Base-by-base conservation (phyloP, 176 grass and related monocot genomes). In the Oryza rufipogon region DNA sequence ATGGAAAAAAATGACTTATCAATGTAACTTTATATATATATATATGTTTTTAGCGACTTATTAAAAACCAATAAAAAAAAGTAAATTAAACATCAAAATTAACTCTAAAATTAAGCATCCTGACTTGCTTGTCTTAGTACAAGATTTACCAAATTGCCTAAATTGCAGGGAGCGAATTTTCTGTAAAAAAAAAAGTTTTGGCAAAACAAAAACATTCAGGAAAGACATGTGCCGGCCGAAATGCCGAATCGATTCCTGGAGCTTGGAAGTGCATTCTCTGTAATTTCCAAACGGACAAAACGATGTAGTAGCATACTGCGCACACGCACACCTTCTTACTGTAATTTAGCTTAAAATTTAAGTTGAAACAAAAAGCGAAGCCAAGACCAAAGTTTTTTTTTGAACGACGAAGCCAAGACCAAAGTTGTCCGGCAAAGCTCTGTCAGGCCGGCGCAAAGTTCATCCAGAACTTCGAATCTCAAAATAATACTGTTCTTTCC, bases 181-280 rank as follows among this genome's bases (percentile, higher is more conserved):
- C 30, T 32, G 30, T 32, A 32, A 32, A 32, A 32, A 3, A 30
- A 32, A 32, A 32, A 32, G 30, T 32, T 32, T 32, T 32, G n/a
- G 20, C 20, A 63, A 63, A 63, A 63, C 58, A 63, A 61, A 51
- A 63, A 6, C 56, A 22, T 23, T 51, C 71, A 71, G 56, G 38
- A 73, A 32, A 19, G 42, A 20, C 68, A 80, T 65, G 76, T 80
- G 84, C 84, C 42, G 68, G 42, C 42, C 41, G 20, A 26, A 72
- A 51, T 76, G 30, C 42, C 41, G 20, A 19, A 65, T 38, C 41
- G 73, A 28, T 65, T 6, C 64, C 39, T 71, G 75, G 54, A 86
- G 19, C 70, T 65, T 73, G 68, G 67, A 73, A 64, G 56, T 38
- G 66, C 68, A 13, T 49, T 32, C 58, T 23, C 67, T 28, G 22